phyloP scores from a whole-genome alignment of 2,329 filamentous ascomycete species.

The Alternaria incomplexa region DNA sequence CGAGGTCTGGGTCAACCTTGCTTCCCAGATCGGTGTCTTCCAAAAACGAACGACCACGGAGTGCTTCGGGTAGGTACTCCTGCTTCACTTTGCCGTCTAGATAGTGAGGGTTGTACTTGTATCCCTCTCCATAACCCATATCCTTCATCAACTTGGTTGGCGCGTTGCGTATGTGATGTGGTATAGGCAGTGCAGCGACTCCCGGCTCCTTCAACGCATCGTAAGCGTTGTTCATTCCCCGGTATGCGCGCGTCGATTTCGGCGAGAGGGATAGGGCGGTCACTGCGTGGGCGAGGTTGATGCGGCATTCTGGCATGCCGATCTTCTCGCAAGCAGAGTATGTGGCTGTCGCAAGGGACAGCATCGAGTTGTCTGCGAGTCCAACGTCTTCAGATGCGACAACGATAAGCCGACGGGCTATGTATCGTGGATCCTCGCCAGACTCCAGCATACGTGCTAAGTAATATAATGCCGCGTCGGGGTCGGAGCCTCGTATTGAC shows the following conservation, averaged over 20 bases:
- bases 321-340: constrained; percentile 91
- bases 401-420: constrained; percentile 91
- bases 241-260: constrained; percentile 87
- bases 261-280: constrained; percentile 80
- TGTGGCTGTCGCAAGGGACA: constrained; percentile 82
- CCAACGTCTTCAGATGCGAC: constrained; percentile 95
- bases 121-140: constrained; percentile 85
- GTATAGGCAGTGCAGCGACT: constrained; percentile 79
- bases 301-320: constrained; percentile 92
- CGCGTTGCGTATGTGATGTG: constrained; percentile 87
- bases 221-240: constrained; percentile 80
- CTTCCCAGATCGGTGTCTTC: constrained; percentile 81
- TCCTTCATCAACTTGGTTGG: constrained; percentile 94
- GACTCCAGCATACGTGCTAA: constrained; percentile 94
- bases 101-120: constrained; percentile 97
- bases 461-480: constrained; percentile 92
- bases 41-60: constrained; percentile 75
- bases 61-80: constrained; percentile 83
- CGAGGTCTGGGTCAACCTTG: constrained; percentile 66
- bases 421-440: constrained; percentile 90
- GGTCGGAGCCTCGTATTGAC: constrained; percentile 82
- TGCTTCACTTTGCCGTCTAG: constrained; percentile 80
- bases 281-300: constrained; percentile 86
- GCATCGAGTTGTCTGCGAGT: constrained; percentile 82
- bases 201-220: constrained; percentile 82